phyloP scores from a whole-genome alignment of 2,329 filamentous ascomycete species.

The Aspergillus sclerotialis region DNA sequence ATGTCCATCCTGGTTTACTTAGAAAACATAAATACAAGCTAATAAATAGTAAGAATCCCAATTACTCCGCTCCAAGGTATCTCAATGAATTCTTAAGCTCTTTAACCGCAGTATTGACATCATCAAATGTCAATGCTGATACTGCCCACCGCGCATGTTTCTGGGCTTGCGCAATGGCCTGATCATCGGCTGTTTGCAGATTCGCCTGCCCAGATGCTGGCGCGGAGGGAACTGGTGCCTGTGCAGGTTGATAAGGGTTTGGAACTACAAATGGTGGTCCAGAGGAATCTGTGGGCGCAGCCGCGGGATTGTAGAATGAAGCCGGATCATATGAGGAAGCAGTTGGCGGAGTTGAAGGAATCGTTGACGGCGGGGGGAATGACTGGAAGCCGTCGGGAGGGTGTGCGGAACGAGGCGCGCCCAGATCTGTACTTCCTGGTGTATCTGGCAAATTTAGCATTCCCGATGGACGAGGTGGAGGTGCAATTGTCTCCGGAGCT shows the following conservation, averaged over 20 bases:
- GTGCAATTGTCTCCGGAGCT: conserved; percentile 27
- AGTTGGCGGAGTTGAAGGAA: conserved; percentile 15
- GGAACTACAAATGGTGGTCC: conserved; percentile 13
- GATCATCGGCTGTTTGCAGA: conserved; percentile 52
- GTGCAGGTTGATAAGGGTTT: conserved; percentile 9
- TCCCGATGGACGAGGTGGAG: conserved; percentile 15
- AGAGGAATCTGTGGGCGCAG: conserved; percentile 10
- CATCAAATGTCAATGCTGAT: conserved; percentile 92
- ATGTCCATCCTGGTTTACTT: not conserved
- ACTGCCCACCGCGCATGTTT: conserved; percentile 98
- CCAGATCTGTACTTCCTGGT: conserved; percentile 12
- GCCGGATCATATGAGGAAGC: conserved; percentile 12
- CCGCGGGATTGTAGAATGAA: conserved; percentile 13
- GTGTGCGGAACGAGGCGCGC: conserved; percentile 6
- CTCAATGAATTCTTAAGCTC: conserved; percentile 72
- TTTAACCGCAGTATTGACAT: conserved; percentile 80
- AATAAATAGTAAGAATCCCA: no score
- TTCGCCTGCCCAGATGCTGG: conserved; percentile 13
- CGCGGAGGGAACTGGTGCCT: conserved; percentile 19
- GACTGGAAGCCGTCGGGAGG: conserved; percentile 31
- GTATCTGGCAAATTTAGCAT: conserved; percentile 27
- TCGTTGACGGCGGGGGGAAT: conserved; percentile 32
- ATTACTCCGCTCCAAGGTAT: conserved; percentile 57
- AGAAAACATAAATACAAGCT: not conserved
- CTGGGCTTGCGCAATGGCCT: conserved; percentile 71